Conservation (phyloP, 768 basidiomycete species). For the Filobasidium wieringae region DNA sequence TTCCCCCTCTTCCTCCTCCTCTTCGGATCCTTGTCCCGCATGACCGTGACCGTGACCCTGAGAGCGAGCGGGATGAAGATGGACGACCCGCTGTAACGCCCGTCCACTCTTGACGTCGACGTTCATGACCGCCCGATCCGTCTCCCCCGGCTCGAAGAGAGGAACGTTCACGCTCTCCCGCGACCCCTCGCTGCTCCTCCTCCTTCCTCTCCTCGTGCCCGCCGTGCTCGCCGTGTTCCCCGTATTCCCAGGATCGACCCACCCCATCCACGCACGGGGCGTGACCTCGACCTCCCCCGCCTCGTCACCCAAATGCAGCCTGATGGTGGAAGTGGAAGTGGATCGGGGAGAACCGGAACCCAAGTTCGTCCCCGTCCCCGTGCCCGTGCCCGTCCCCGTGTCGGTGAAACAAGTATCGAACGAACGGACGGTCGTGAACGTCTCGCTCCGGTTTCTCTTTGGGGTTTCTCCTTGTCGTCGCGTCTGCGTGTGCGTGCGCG, state of each 20-base stretch:
- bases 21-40: too few species aligned
- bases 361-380: neutral
- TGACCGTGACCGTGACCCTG: too few species aligned
- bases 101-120: neutral
- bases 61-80: too few species aligned
- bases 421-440: neutral
- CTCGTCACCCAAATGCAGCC: neutral
- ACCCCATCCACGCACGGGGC: too few species aligned
- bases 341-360: neutral
- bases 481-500: too few species aligned
- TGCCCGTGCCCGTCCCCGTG: too few species aligned
- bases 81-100: neutral
- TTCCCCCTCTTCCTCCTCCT: neutral
- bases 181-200: neutral
- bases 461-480: too few species aligned
- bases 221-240: too few species aligned
- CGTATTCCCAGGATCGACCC: too few species aligned
- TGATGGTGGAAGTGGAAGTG: neutral
- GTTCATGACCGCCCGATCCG: neutral
- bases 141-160: neutral
- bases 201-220: neutral
- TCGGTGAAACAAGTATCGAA: too few species aligned
- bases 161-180: neutral
- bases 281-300: too few species aligned
- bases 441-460: neutral